Evolutionary conservation across 306 rosid genomes (phyloP).

Genomic region (Inga leiocalycina): DNA sequence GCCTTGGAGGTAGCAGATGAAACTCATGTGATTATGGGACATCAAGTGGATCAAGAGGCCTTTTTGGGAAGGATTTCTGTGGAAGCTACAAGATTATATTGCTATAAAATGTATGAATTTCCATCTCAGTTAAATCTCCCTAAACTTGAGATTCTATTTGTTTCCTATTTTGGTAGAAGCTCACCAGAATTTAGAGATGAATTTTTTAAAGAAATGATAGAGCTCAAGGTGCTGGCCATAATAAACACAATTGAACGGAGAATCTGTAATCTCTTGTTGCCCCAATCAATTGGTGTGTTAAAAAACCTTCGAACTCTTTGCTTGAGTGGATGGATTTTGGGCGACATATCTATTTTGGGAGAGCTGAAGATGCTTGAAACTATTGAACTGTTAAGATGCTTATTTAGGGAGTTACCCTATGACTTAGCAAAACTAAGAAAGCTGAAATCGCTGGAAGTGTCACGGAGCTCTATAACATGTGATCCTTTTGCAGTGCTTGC

Average conservation of each 20-base stretch:
- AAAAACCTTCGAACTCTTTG: neutral
- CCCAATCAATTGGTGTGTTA: neutral
- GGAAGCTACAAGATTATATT: neutral
- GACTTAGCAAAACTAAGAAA: neutral
- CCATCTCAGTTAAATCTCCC: neutral
- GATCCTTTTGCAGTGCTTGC: slow-evolving; percentile 10
- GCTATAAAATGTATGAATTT: neutral
- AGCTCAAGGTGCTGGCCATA: neutral
- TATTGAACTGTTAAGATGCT: too few species aligned
- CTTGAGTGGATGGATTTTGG: too few species aligned
- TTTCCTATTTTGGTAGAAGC: neutral
- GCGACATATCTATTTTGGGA: too few species aligned
- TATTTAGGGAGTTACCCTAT: neutral
- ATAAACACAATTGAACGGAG: neutral
- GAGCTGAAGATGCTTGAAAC: too few species aligned
- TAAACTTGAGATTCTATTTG: neutral
- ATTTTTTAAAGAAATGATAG: neutral
- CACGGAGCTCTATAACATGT: neutral
- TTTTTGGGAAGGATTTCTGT: neutral
- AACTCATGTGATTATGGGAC: neutral
- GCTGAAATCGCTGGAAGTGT: neutral
- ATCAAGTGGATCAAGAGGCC: neutral
- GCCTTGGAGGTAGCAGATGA: neutral
- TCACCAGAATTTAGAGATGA: neutral
- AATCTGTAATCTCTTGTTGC: neutral